These are phyloP conservation scores for Phytophthora sojae DNA, from an alignment of 352 stramenopile genomes.

Conservation along the genomic window DNA sequence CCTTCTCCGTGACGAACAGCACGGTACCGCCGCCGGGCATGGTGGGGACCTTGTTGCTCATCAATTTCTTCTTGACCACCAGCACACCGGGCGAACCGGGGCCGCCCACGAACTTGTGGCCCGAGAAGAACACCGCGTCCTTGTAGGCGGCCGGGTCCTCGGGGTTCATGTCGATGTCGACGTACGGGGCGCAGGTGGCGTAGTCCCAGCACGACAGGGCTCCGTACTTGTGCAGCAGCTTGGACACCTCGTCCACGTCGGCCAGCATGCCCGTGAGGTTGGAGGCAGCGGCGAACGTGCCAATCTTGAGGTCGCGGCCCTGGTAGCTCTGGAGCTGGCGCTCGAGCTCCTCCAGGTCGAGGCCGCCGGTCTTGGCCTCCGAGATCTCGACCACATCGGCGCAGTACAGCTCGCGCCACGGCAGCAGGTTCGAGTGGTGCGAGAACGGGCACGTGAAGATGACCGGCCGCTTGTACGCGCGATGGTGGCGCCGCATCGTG, in stretches of 20 bases:
- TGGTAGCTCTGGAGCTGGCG: slow-evolving; percentile 57
- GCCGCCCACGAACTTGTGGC: slow-evolving; percentile 97
- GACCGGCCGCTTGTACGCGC: slow-evolving; percentile 60
- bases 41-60: slow-evolving; percentile 69
- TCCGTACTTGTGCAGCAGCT: slow-evolving; percentile 91
- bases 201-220: slow-evolving; percentile 97
- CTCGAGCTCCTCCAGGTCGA: slow-evolving; percentile 75
- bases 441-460: slow-evolving; percentile 96
- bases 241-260: slow-evolving; percentile 90
- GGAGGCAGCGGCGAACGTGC: slow-evolving; percentile 92
- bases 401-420: slow-evolving; percentile 93
- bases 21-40: slow-evolving; percentile 58
- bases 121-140: slow-evolving; percentile 96
- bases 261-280: slow-evolving; percentile 96
- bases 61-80: slow-evolving; percentile 93
- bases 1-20: slow-evolving; percentile 66
- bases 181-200: slow-evolving; percentile 94
- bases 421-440: slow-evolving; percentile 98
- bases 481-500: slow-evolving; percentile 43
- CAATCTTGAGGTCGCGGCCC: slow-evolving; percentile 75
- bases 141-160: slow-evolving; percentile 68
- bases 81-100: slow-evolving; percentile 93
- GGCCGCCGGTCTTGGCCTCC: slow-evolving; percentile 50
- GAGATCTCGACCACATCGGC: slow-evolving; percentile 84
- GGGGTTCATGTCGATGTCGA: slow-evolving; percentile 97